phyloP scores from a whole-genome alignment of 768 basidiomycete species.

The Tricholoma saponaceum region DNA sequence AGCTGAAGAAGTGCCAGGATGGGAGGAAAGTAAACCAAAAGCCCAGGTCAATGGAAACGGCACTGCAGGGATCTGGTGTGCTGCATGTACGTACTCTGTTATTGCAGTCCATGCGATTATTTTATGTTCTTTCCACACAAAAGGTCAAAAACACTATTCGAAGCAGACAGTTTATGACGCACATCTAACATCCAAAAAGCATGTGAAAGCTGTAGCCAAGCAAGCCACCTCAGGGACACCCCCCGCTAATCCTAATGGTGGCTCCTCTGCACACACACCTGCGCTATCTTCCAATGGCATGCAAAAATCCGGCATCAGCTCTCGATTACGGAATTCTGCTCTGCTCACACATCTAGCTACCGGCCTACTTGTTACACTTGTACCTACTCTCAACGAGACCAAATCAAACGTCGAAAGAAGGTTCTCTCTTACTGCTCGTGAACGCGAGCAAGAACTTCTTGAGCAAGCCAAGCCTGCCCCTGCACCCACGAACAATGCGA shows the following conservation, averaged over 20 bases:
- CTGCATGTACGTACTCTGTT: constrained; percentile 64
- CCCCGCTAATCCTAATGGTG: constrained; percentile 58
- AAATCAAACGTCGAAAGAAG: constrained; percentile 95
- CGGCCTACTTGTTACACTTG: constrained; percentile 60
- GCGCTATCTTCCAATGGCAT: constrained; percentile 11
- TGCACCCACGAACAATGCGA: constrained; percentile 40
- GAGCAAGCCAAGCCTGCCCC: constrained; percentile 61
- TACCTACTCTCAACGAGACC: constrained; percentile 75
- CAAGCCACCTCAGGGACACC: constrained; percentile 48
- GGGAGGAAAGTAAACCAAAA: constrained; percentile 54
- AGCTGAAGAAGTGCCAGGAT: constrained; percentile 66
- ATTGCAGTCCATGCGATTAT: background rate
- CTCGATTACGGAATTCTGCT: constrained; percentile 62
- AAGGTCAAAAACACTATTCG: constrained; percentile 92
- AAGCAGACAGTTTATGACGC: constrained; percentile 99
- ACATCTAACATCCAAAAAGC: constrained; percentile 93
- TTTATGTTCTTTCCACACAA: constrained; percentile 1
- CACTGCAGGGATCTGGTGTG: constrained; percentile 82
- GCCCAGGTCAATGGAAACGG: constrained; percentile 39
- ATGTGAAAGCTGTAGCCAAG: constrained; percentile 84
- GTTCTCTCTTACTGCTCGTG: constrained; percentile 94
- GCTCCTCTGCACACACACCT: constrained; percentile 22
- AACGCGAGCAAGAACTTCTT: constrained; percentile 89
- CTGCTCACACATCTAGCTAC: constrained; percentile 68
- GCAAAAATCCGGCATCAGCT: constrained; percentile 33